Evolutionary conservation across 2,329 filamentous ascomycete species (phyloP).

Genomic region (Leptosphaerulina australis): DNA sequence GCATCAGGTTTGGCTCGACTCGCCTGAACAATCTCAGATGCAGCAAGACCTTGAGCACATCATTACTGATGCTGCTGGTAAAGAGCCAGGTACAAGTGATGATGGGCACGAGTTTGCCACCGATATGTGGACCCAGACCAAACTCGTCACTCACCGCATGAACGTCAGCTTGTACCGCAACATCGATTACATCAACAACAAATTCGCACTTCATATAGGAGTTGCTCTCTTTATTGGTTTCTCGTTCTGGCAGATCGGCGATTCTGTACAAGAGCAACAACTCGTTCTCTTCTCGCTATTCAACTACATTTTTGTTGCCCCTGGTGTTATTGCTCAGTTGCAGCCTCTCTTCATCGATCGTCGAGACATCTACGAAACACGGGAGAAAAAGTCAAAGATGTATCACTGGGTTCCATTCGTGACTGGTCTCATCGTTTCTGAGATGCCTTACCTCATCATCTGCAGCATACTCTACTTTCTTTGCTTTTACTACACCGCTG

Average conservation of each 20-base stretch:
- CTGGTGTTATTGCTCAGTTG: constrained; percentile 50
- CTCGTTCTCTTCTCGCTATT: constrained; percentile 57
- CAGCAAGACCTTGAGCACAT: constrained; percentile 47
- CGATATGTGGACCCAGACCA: constrained; percentile 32
- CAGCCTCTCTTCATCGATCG: constrained; percentile 54
- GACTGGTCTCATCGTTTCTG: constrained; percentile 70
- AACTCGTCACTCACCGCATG: constrained; percentile 29
- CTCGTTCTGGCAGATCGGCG: constrained; percentile 36
- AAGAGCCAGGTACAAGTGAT: constrained; percentile 45
- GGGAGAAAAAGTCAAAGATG: constrained; percentile 67
- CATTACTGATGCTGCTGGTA: constrained; percentile 48
- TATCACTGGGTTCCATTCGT: constrained; percentile 78
- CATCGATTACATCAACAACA: constrained; percentile 37
- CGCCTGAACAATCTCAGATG: constrained; percentile 42
- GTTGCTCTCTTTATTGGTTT: constrained; percentile 37
- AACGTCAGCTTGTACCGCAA: constrained; percentile 35
- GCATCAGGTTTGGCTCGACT: constrained; percentile 49
- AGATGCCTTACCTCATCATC: constrained; percentile 69
- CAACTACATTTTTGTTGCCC: constrained; percentile 53
- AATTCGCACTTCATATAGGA: constrained; percentile 32
- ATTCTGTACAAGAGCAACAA: constrained; percentile 48
- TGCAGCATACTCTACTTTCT: constrained; percentile 67
- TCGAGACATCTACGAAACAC: constrained; percentile 61
- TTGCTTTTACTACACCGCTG: constrained; percentile 67
- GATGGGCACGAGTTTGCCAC: constrained; percentile 48